phyloP scores from a whole-genome alignment of 2,329 filamentous ascomycete species.

The Myriosclerotinia duriaeana region DNA sequence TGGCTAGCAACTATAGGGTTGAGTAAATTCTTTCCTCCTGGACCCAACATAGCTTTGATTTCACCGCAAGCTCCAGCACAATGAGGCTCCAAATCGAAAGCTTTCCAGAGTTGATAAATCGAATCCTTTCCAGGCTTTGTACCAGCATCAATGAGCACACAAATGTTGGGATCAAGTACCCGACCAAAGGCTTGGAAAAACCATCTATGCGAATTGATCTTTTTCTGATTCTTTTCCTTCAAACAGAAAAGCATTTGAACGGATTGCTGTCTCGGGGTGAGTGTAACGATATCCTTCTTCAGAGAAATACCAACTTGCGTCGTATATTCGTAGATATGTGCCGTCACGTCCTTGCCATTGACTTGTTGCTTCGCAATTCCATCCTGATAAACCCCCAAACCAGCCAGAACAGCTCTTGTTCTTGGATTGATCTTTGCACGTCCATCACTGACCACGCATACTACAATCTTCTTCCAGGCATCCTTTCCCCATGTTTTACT shows the following conservation, averaged over 20 bases:
- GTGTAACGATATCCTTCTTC: constrained; percentile 98
- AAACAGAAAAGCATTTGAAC: constrained; percentile 98
- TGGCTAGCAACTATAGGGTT: constrained; percentile 96
- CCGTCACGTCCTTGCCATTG: constrained; percentile 92
- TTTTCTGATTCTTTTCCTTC: constrained; percentile 97
- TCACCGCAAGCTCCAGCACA: constrained; percentile 96
- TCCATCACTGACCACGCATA: constrained; percentile 93
- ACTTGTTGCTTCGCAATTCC: constrained; percentile 98
- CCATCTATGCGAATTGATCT: constrained; percentile 97
- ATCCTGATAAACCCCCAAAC: constrained; percentile 97
- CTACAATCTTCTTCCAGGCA: constrained; percentile 98
- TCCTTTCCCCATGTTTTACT: constrained; percentile 95
- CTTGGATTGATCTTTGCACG: constrained; percentile 90
- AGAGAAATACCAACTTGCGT: constrained; percentile 97
- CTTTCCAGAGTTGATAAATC: constrained; percentile 97
- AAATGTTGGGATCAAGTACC: constrained; percentile 91
- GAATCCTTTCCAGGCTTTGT: constrained; percentile 86
- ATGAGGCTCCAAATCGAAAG: constrained; percentile 95
- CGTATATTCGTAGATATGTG: constrained; percentile 98
- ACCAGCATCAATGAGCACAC: constrained; percentile 93
- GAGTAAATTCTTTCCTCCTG: constrained; percentile 74
- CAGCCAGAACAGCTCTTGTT: constrained; percentile 89
- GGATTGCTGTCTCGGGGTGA: constrained; percentile 96
- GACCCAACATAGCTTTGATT: constrained; percentile 95
- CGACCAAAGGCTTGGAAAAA: constrained; percentile 98